Evolutionary conservation across 2,329 filamentous ascomycete genomes (phyloP), one percentile per base, ranked within the genome.

Genomic region (Colletotrichum lupini): DNA sequence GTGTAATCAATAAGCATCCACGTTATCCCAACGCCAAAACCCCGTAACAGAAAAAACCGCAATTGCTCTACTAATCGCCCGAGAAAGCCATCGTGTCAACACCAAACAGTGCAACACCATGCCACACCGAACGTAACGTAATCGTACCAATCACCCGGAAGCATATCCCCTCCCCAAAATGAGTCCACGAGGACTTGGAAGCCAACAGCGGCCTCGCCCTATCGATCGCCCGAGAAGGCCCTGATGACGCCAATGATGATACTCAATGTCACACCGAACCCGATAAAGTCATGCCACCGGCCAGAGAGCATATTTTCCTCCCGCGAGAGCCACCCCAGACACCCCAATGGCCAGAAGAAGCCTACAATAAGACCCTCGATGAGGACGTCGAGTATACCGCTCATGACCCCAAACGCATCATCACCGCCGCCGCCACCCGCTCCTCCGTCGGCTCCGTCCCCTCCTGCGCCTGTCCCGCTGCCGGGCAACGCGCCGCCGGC

Each of bases 261-360:
- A 61, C 81, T 81, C 52, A 98, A 87, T 73, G 95, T 81, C 24
- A 98, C 91, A 0, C 97, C 97, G 57, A 95, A 92, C 64, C 94
- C 91, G 19, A 98, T 94, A 77, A 96, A 96, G 77, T 98, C 90
- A 81, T 95, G 92, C 86, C 95, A 93, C 78, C 95, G 88, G 79
- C 93, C 91, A 74, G 92, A 93, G 91, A 95, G 97, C 73, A 98
- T 92, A 1, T 94, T 95, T 71, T 97, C 94, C 82, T 98, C 94
- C 73, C 95, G 88, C 76, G 96, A 89, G 62, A 97, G 85, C 95
- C 95, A 98, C 65, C 93, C 91, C 69, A 96, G 85, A 78, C 94
- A 95, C 0, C 94, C 96, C 11, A 98, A 83, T 4, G 97, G 97
- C 91, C 96, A 98, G 81, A 99, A 93, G 86, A 98, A 99, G 0